Base-by-base conservation (phyloP, 192 early-diverging fungal genomes). In the Dissophora ornata region DNA sequence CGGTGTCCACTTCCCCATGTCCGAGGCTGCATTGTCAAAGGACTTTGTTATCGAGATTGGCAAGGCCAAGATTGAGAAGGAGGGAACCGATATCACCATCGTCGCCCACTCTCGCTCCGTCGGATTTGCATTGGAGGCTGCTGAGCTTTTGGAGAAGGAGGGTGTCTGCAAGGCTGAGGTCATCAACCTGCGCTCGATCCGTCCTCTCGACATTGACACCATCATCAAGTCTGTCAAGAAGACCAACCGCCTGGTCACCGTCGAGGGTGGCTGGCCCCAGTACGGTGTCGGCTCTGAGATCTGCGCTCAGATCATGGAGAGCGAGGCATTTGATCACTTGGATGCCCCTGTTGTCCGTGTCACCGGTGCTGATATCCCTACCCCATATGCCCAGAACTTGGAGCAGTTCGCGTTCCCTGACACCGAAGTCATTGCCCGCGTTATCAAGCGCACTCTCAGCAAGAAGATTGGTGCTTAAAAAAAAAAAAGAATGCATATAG, bases 161-260 rank as follows among this genome's bases (percentile, higher is more conserved):
- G 86, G 89, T 50, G 85, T 90, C 61, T 69, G 85, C 66, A 90
- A 87, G 74, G 92, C 83, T 44, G 93, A 95, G 84, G 94, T 99
- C 57, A 96, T 99, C 85, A 99, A 99, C 88, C 87, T 99, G 67
- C 92, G 97, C 53, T 96, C 96, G 59, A 99, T 99, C 82, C 92
- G 95, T 59, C 97, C 97, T 32, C 86, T 99, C 46, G 96, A 99
- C 69, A 88, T 95, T 69, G 90, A 90, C 22, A 89, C 96, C 51
- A 94, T 99, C 75, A 82, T 99, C 82, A 89, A 90, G 65, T 94
- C 92, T 3, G 87, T 99, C 67, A 98, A 98, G 88, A 98, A 98
- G 90, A 99, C 97, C 73, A 96, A 98, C 90, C 94, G 89, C 79
- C 81, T 99, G 47, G 89, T 99, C 62, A 95, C 96, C 19, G 95